phyloP scores from a whole-genome alignment of 2,329 filamentous ascomycete genomes.

The Torrubiellomyces zombiae region DNA sequence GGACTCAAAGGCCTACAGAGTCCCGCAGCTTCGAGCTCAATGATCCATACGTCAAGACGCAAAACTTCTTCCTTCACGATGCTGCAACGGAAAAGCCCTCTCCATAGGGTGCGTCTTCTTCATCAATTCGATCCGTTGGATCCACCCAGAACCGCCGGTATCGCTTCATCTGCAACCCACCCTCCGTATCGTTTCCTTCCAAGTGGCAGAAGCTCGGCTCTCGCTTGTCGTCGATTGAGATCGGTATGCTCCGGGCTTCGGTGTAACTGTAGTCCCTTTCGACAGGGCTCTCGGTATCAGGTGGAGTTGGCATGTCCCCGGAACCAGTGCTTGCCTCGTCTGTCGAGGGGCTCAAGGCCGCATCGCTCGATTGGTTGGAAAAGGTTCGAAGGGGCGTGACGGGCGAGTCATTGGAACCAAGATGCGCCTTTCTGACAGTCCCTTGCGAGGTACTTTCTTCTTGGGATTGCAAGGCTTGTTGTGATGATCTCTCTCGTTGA shows the following conservation, averaged over 20 bases:
- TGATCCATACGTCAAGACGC: background rate
- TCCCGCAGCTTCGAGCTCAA: background rate
- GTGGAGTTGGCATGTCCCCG: slow-evolving; percentile 17
- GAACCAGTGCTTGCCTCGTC: slow-evolving; percentile 17
- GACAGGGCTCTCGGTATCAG: slow-evolving; percentile 17
- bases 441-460: slow-evolving; percentile 5
- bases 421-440: too few relatives aligned
- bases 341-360: slow-evolving; percentile 17
- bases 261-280: slow-evolving; percentile 13
- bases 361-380: slow-evolving; percentile 22
- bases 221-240: slow-evolving; percentile 9
- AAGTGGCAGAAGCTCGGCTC: slow-evolving; percentile 15
- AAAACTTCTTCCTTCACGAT: background rate
- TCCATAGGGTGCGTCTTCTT: slow-evolving; percentile 18
- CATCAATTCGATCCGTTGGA: slow-evolving; percentile 18
- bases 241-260: too few relatives aligned
- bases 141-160: slow-evolving; percentile 18
- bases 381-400: slow-evolving; percentile 13
- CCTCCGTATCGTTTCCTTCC: slow-evolving; percentile 15
- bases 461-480: too few relatives aligned
- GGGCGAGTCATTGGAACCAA: slow-evolving; percentile 7
- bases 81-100: slow-evolving; percentile 6
- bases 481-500: too few relatives aligned
- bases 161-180: slow-evolving; percentile 17
- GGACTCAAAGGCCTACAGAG: background rate